Evolutionary conservation across 2,329 filamentous ascomycete species (phyloP).

Genomic region (Keithomyces neogunnii): DNA sequence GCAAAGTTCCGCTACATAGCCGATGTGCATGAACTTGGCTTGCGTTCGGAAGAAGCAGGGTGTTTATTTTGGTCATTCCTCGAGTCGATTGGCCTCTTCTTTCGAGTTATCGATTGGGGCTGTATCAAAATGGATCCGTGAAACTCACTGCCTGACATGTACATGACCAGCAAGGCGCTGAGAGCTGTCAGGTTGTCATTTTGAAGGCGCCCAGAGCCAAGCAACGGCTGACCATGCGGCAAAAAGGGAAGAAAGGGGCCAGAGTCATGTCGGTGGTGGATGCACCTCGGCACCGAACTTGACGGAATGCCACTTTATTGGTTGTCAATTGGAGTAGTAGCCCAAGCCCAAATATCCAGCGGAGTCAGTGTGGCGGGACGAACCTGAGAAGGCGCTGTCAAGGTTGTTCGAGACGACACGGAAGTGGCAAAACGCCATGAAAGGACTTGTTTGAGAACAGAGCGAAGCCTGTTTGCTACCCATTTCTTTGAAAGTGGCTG

Average conservation of each 20-base stretch:
- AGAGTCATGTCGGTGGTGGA: background rate
- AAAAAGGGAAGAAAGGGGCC: background rate
- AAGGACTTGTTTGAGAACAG: background rate
- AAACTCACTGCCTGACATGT: background rate
- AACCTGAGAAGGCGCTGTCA: background rate
- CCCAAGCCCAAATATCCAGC: background rate
- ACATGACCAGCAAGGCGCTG: background rate
- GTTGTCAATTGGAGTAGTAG: background rate
- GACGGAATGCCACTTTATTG: background rate
- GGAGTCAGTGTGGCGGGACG: background rate
- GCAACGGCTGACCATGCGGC: background rate
- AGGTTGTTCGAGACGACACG: background rate
- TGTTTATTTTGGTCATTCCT: background rate
- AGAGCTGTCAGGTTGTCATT: background rate
- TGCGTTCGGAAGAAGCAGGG: background rate
- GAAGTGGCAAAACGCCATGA: background rate
- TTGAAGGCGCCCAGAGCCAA: background rate
- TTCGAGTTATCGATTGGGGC: background rate
- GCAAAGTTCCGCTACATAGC: background rate
- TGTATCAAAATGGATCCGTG: background rate
- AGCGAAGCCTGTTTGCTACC: background rate
- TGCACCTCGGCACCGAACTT: background rate
- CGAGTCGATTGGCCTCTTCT: background rate
- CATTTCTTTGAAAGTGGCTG: background rate
- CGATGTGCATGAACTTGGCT: background rate